These are phyloP conservation scores for Ceriops tagal DNA, from an alignment of 345 rosid species.

Conservation along the genomic window DNA sequence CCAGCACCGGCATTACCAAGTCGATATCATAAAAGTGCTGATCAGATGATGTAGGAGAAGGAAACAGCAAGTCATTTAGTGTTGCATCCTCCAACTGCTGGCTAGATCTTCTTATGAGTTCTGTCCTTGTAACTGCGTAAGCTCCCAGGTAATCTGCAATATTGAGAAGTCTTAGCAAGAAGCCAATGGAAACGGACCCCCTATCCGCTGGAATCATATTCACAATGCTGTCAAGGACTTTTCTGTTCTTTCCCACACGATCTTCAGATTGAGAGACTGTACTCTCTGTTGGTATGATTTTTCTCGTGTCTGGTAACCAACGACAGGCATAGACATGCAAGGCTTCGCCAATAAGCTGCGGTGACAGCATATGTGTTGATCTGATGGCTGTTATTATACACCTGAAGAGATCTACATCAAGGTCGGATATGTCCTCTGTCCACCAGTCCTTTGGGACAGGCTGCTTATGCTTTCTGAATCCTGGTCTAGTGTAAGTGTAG, in stretches of 20 bases:
- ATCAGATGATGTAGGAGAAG: slow-evolving; percentile 46
- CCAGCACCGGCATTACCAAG: slow-evolving; percentile 58
- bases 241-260: slow-evolving; percentile 39
- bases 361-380: slow-evolving; percentile 55
- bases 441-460: slow-evolving; percentile 96
- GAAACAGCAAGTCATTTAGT: slow-evolving; percentile 56
- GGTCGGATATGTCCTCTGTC: slow-evolving; percentile 93
- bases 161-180: slow-evolving; percentile 78
- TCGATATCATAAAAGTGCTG: slow-evolving; percentile 54
- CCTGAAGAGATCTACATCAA: slow-evolving; percentile 82
- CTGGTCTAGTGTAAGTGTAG: slow-evolving; percentile 77
- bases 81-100: slow-evolving; percentile 79
- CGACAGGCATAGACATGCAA: slow-evolving; percentile 87
- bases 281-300: slow-evolving; percentile 32
- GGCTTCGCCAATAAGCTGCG: slow-evolving; percentile 93
- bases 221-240: slow-evolving; percentile 64
- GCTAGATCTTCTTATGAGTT: slow-evolving; percentile 70
- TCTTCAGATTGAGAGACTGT: slow-evolving; percentile 45
- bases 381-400: slow-evolving; percentile 62
- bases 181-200: slow-evolving; percentile 79
- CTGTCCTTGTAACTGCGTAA: slow-evolving; percentile 60
- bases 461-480: slow-evolving; percentile 53
- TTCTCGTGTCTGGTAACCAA: slow-evolving; percentile 71
- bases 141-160: slow-evolving; percentile 62
- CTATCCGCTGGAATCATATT: slow-evolving; percentile 78